These are phyloP conservation scores for Ceriops decandra DNA, from an alignment of 345 rosid genomes.

Conservation along the genomic window DNA sequence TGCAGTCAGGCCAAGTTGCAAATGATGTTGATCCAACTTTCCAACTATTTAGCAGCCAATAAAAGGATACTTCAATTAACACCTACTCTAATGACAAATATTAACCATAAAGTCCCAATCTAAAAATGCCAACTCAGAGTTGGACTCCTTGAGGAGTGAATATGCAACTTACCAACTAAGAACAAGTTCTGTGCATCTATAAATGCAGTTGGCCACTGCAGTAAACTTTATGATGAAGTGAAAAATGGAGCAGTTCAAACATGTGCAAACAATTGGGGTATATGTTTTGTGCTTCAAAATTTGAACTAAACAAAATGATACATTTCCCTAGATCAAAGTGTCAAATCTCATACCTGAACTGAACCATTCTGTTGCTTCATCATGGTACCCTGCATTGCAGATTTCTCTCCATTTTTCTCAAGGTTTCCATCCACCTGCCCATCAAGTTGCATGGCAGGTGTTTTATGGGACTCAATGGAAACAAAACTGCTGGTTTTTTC, in stretches of 20 bases:
- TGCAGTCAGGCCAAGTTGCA: too few species aligned
- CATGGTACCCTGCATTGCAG: constrained; percentile 29
- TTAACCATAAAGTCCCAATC: too few species aligned
- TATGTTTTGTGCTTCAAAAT: background rate
- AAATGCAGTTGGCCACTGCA: too few species aligned
- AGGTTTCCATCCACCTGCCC: constrained; percentile 31
- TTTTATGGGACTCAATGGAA: constrained; percentile 13
- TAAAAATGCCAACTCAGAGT: too few species aligned
- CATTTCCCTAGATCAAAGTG: background rate
- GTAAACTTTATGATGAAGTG: too few species aligned
- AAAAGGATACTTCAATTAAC: too few species aligned
- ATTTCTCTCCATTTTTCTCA: constrained; percentile 38
- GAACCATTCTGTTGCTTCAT: constrained; percentile 51
- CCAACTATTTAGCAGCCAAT: too few species aligned
- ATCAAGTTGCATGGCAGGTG: constrained; percentile 31
- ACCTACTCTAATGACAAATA: too few species aligned
- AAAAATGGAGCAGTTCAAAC: background rate
- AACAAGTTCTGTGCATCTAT: too few species aligned
- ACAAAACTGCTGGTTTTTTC: constrained; percentile 11
- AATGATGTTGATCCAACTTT: too few species aligned
- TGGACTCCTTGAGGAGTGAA: too few species aligned
- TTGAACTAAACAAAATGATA: background rate
- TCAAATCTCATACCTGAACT: constrained; percentile 44
- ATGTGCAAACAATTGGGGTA: background rate
- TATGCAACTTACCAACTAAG: too few species aligned